Conservation (phyloP, 148 eudicot genomes). For the Linanthus parryae region DNA sequence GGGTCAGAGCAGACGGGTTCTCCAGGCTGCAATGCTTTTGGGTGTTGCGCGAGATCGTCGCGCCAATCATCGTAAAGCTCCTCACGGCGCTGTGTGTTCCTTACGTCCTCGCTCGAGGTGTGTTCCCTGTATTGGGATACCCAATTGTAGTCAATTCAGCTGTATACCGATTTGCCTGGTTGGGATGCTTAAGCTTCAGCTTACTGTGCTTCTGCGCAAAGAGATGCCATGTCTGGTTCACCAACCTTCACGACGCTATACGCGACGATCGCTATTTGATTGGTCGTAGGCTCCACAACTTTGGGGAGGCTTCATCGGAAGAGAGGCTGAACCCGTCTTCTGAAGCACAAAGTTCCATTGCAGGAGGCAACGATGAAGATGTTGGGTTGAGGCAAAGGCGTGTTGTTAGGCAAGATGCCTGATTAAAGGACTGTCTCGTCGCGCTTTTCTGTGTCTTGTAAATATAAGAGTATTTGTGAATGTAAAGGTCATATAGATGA, state of each 20-base stretch:
- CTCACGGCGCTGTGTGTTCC: constrained; percentile 87
- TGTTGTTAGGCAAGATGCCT: constrained; percentile 35
- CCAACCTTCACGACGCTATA: constrained; percentile 87
- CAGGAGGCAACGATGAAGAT: constrained; percentile 28
- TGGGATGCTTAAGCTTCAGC: constrained; percentile 74
- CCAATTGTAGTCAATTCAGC: constrained; percentile 81
- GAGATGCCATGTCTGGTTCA: constrained; percentile 93
- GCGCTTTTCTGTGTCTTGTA: no score
- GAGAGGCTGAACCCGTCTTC: no score
- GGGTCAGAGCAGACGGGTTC: constrained; percentile 88
- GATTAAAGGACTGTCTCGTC: background rate
- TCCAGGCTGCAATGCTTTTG: constrained; percentile 79
- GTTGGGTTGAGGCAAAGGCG: constrained; percentile 65
- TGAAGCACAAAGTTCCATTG: constrained; percentile 18
- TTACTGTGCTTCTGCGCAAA: constrained; percentile 63
- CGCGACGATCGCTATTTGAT: constrained; percentile 84
- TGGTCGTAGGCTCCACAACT: constrained; percentile 87
- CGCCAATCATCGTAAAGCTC: constrained; percentile 74
- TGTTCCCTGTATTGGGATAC: constrained; percentile 77
- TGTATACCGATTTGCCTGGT: constrained; percentile 85
- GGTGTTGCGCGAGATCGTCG: constrained; percentile 79
- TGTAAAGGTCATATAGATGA: no score
- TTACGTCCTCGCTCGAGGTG: constrained; percentile 73
- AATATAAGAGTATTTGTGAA: no score
- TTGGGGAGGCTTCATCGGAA: constrained; percentile 36